These are phyloP conservation scores for Podila epigama DNA, from an alignment of 192 early-diverging fungal genomes.

Conservation along the genomic window DNA sequence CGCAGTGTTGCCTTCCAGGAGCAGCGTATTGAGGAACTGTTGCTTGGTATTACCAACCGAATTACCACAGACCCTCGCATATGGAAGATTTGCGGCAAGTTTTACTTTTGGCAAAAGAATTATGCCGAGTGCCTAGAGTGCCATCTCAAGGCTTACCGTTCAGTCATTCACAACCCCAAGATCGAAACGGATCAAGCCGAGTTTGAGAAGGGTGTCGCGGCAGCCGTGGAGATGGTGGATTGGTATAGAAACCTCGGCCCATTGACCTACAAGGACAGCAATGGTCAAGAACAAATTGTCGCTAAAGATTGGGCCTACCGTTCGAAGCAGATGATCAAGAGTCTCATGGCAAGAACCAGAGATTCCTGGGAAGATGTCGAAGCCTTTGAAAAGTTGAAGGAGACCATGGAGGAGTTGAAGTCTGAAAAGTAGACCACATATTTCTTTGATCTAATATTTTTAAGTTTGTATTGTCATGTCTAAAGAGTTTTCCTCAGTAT, in stretches of 20 bases:
- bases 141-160: slow-evolving; percentile 85
- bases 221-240: slow-evolving; percentile 77
- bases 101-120: slow-evolving; percentile 72
- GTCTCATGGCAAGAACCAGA: slow-evolving; percentile 85
- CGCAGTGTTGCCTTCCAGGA: slow-evolving; percentile 59
- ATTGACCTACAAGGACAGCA: slow-evolving; percentile 52
- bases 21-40: slow-evolving; percentile 62
- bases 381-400: slow-evolving; percentile 66
- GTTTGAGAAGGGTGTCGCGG: slow-evolving; percentile 77
- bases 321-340: slow-evolving; percentile 79
- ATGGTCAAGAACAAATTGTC: slow-evolving; percentile 58
- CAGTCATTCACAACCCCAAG: slow-evolving; percentile 77
- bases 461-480: not conserved
- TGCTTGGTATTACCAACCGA: slow-evolving; percentile 78
- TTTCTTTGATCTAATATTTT: not conserved
- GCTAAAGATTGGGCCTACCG: slow-evolving; percentile 93
- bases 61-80: slow-evolving; percentile 77
- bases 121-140: slow-evolving; percentile 79
- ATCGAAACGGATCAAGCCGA: slow-evolving; percentile 71
- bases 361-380: slow-evolving; percentile 72
- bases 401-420: slow-evolving; percentile 68
- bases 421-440: slow-evolving; percentile 29
- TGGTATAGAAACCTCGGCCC: slow-evolving; percentile 82
- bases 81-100: slow-evolving; percentile 80
- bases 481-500: not conserved